phyloP scores from a whole-genome alignment of 176 grass and related monocot species.

The Oryza brachyantha region DNA sequence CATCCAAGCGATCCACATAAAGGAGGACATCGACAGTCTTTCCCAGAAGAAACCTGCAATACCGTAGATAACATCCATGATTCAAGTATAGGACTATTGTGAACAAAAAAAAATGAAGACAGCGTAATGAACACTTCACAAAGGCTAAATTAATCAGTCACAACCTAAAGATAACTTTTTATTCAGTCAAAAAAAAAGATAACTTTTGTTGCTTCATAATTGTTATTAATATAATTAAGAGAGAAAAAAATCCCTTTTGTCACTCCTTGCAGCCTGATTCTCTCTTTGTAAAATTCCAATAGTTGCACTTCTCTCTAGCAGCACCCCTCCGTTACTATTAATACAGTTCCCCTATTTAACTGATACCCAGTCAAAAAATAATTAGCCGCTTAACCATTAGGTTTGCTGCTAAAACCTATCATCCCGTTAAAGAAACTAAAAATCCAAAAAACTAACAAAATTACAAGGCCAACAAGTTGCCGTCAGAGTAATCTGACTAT shows the following conservation, averaged over 20 bases:
- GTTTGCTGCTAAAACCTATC: not conserved
- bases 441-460: not conserved
- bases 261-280: not conserved
- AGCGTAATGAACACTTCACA: slow-evolving; percentile 11
- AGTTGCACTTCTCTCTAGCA: not conserved
- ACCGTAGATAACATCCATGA: slow-evolving; percentile 16
- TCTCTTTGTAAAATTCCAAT: not conserved
- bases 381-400: not conserved
- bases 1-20: slow-evolving; percentile 88
- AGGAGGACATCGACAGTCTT: slow-evolving; percentile 96
- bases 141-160: not conserved
- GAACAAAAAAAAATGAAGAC: too few relatives aligned
- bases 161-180: not conserved
- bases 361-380: not conserved
- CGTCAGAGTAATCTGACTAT: not conserved
- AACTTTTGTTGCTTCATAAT: not conserved
- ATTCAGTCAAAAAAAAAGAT: too few relatives aligned
- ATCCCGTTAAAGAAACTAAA: not conserved
- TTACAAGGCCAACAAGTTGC: not conserved
- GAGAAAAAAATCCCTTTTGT: not conserved
- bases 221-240: not conserved
- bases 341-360: not conserved
- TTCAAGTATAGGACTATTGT: not conserved
- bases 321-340: not conserved
- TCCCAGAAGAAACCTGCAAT: slow-evolving; percentile 83